These are phyloP conservation scores for Dittrichia graveolens DNA, from an alignment of 129 eudicot species.

Conservation along the genomic window DNA sequence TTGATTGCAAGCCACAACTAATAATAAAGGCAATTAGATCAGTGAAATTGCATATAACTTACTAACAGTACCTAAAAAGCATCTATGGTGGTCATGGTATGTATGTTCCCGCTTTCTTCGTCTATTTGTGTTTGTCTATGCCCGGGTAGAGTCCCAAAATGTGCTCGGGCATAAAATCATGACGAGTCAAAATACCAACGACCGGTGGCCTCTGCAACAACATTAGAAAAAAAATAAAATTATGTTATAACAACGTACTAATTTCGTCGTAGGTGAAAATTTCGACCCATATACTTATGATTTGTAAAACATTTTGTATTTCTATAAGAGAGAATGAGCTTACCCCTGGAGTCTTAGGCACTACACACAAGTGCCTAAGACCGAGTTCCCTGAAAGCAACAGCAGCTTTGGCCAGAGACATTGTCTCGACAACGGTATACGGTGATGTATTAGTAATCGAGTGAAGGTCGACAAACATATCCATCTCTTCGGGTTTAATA, in stretches of 20 bases:
- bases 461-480: conserved; percentile 91
- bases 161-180: conserved; percentile 92
- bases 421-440: conserved; percentile 80
- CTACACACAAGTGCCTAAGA: conserved; percentile 90
- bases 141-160: conserved; percentile 86
- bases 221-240: neutral
- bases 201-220: conserved; percentile 70
- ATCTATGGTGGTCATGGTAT: conserved; percentile 5
- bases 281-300: neutral
- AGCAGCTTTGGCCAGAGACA: conserved; percentile 97
- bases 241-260: neutral
- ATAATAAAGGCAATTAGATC: conserved; percentile 15
- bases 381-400: conserved; percentile 82
- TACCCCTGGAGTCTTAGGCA: conserved; percentile 67
- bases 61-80: conserved; percentile 12
- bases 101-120: neutral
- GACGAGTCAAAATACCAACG: conserved; percentile 89
- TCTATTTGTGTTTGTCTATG: conserved; percentile 44
- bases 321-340: conserved; percentile 8
- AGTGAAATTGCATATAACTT: conserved; percentile 19
- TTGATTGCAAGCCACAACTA: conserved; percentile 37
- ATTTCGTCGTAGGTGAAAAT: neutral
- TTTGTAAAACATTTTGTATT: too few relatives aligned
- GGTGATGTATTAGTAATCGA: conserved; percentile 95
- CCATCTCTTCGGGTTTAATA: conserved; percentile 74